phyloP scores from a whole-genome alignment of 225 moss, liverwort and hornwort species.

The Polytrichum commune region DNA sequence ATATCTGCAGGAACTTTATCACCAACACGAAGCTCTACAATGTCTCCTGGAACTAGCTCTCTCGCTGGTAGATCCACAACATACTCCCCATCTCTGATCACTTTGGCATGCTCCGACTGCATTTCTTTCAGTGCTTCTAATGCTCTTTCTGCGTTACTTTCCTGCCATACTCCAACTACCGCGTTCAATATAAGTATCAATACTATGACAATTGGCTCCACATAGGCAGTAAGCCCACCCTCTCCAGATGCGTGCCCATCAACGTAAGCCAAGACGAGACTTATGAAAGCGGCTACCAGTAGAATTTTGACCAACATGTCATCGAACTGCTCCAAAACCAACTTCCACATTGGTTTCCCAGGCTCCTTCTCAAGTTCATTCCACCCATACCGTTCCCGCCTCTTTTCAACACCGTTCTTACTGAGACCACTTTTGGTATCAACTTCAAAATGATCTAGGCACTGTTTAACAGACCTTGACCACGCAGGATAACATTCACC shows the following conservation, averaged over 20 bases:
- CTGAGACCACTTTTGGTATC: conserved; percentile 52
- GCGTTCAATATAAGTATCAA: conserved; percentile 84
- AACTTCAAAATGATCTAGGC: conserved; percentile 62
- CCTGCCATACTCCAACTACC: conserved; percentile 94
- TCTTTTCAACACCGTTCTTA: conserved; percentile 37
- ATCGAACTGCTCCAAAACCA: conserved; percentile 92
- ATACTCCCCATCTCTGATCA: conserved; percentile 50
- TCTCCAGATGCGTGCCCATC: conserved; percentile 61
- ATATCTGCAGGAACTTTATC: conserved; percentile 94
- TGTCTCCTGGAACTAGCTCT: conserved; percentile 89
- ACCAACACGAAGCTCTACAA: conserved; percentile 87
- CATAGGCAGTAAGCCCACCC: conserved; percentile 60
- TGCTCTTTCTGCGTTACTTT: conserved; percentile 89
- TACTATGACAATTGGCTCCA: conserved; percentile 84
- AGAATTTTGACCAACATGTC: conserved; percentile 90
- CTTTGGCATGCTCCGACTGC: conserved; percentile 93
- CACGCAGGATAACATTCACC: conserved; percentile 64
- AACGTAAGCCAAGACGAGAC: conserved; percentile 62
- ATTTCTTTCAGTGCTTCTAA: conserved; percentile 87
- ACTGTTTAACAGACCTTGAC: conserved; percentile 54
- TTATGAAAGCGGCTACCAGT: conserved; percentile 74
- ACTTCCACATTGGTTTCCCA: conserved; percentile 92
- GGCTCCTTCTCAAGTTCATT: conserved; percentile 83
- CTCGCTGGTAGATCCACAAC: conserved; percentile 68
- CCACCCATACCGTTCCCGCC: conserved; percentile 62